phyloP scores from a whole-genome alignment of 2,329 filamentous ascomycete genomes.

The Sclerotinia sclerotiorum region DNA sequence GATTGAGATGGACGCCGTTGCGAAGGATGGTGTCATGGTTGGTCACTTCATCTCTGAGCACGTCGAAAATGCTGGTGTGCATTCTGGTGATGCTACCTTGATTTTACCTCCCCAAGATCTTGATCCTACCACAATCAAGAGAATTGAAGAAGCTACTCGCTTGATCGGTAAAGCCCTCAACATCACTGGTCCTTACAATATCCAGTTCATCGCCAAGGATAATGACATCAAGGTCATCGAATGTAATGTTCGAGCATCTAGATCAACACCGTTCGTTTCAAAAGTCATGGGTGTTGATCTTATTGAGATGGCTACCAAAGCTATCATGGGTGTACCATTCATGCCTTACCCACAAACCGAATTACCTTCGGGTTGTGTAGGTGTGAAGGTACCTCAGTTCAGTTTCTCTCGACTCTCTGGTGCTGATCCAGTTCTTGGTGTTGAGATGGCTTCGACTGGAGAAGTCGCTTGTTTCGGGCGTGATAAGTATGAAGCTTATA shows the following conservation, averaged over 20 bases:
- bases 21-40: conserved; percentile 79
- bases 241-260: conserved; percentile 94
- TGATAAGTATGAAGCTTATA: conserved; percentile 96
- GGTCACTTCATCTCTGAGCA: conserved; percentile 94
- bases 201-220: conserved; percentile 94
- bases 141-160: conserved; percentile 90
- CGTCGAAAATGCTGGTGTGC: conserved; percentile 94
- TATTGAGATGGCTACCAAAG: conserved; percentile 88
- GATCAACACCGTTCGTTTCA: conserved; percentile 96
- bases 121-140: conserved; percentile 73
- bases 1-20: conserved; percentile 94
- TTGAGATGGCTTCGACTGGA: conserved; percentile 98
- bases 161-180: conserved; percentile 97
- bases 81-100: conserved; percentile 95
- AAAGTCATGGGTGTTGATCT: conserved; percentile 97
- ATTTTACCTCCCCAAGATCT: conserved; percentile 84
- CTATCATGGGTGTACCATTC: conserved; percentile 80
- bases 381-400: conserved; percentile 98
- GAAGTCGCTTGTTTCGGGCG: conserved; percentile 95
- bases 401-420: conserved; percentile 96
- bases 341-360: conserved; percentile 76
- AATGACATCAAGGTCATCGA: conserved; percentile 94
- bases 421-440: conserved; percentile 92
- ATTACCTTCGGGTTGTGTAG: conserved; percentile 79
- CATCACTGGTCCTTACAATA: conserved; percentile 98